Evolutionary conservation across 2,329 filamentous ascomycete genomes (phyloP), one percentile per base, ranked within the genome.

Genomic region (Fusarium bactridioides): DNA sequence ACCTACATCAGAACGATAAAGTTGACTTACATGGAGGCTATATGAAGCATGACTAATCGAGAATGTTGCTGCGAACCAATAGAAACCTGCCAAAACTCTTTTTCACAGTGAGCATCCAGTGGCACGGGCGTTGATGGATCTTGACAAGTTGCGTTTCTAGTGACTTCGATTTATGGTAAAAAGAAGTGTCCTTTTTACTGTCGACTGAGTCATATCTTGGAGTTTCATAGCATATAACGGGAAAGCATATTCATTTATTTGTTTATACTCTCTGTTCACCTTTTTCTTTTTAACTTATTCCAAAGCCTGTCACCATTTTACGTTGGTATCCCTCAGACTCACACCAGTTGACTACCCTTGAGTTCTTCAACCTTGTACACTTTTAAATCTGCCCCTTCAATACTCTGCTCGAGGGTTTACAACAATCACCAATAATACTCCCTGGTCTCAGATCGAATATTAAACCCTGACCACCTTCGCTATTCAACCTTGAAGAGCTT

Each of bases 61-160:
- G 2, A 15, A 2, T 7, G 10, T 21, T 4, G 7, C 1, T 18
- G 13, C 38, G 19, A 33, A 27, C 76, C 76, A 78, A 78, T 78
- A 33, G 68, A 19, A 72, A 59, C 38, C 21, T 65, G 74, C 72
- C 73, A 73, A 70, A 76, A 67, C 45, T 69, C 61, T 45, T 53
- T 55, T 56, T 64, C n/a, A 51, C 29, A 71, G 67, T 55, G 38
- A 59, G 21, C 61, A 16, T 37, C 35, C 54, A 19, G 51, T 68
- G 64, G 47, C 63, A 62, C 47, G 41, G 37, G 63, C 41, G 31
- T 45, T 48, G 37, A 58, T 27, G 51, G 53, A 74, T 68, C 75
- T 70, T 77, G 74, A 73, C 76, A 77, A 77, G 69, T 77, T 77
- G 76, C 43, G 65, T 64, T 78, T 78, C 76, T 74, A 76, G 74